Percentiles rank a stretch among this genome's conserved stretches.
These are phyloP conservation scores for Rhazya stricta DNA, from an alignment of 257 asterid genomes.

Conservation along the genomic window DNA sequence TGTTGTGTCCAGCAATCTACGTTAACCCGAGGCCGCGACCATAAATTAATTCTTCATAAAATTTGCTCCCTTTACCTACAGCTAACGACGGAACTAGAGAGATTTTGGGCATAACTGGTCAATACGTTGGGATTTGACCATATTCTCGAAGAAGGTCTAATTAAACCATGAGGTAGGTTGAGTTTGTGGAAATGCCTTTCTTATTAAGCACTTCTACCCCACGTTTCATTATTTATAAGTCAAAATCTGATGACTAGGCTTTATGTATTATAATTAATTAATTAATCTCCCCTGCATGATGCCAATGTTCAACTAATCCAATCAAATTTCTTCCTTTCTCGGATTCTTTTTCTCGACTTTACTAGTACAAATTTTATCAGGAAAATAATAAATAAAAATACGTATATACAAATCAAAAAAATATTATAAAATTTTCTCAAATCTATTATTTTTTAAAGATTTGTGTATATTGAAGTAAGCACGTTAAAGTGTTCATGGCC, in stretches of 20 bases:
- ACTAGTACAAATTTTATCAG: too few relatives aligned
- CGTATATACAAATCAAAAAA: too few relatives aligned
- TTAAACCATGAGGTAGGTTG: not conserved
- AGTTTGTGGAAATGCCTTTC: constrained; percentile 12
- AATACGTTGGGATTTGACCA: not conserved
- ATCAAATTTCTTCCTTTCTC: too few relatives aligned
- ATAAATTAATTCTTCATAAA: not conserved
- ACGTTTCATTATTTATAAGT: constrained; percentile 12
- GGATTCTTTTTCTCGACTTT: too few relatives aligned
- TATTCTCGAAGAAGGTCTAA: too few relatives aligned
- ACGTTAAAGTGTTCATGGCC: constrained; percentile 14
- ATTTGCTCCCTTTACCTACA: not conserved
- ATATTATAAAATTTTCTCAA: too few relatives aligned
- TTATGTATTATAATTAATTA: not conserved
- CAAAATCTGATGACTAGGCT: constrained; percentile 6
- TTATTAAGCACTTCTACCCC: constrained; percentile 22
- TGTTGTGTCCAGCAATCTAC: not conserved
- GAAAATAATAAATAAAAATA: not conserved
- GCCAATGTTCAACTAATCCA: constrained; percentile 1
- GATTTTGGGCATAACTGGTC: too few relatives aligned
- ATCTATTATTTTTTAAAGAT: too few relatives aligned
- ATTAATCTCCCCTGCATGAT: not conserved
- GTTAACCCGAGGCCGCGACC: not conserved
- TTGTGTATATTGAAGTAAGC: constrained; percentile 4
- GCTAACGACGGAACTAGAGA: too few relatives aligned